Percentiles rank a stretch among this genome's conserved stretches.
These are phyloP conservation scores for Cardiospermum halicacabum DNA, from an alignment of 345 rosid genomes.

Conservation along the genomic window DNA sequence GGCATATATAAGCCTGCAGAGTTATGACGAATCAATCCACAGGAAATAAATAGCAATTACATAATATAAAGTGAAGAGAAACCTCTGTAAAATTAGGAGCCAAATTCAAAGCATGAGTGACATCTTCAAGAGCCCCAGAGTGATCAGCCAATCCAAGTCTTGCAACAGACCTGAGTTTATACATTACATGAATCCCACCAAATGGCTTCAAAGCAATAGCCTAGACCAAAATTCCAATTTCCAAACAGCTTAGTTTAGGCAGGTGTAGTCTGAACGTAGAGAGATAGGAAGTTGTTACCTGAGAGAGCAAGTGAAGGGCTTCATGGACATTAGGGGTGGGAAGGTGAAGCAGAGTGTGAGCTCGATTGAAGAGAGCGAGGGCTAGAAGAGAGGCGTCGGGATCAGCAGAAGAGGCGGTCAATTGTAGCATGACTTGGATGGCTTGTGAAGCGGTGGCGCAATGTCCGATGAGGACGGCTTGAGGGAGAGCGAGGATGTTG, in stretches of 20 bases:
- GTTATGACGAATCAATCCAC: neutral
- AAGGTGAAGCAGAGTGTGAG: slow-evolving; percentile 31
- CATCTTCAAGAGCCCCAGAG: slow-evolving; percentile 75
- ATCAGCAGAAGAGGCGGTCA: slow-evolving; percentile 28
- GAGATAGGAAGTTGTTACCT: slow-evolving; percentile 41
- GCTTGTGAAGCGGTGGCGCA: slow-evolving; percentile 71
- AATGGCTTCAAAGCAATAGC: slow-evolving; percentile 62
- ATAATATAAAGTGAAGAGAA: too few species aligned
- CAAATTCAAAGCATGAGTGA: slow-evolving; percentile 38
- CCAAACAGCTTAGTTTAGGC: too few species aligned
- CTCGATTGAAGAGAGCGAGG: slow-evolving; percentile 61
- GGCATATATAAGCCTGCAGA: slow-evolving; percentile 58
- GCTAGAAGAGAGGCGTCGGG: slow-evolving; percentile 39
- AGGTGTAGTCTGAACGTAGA: too few species aligned
- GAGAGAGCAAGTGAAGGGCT: slow-evolving; percentile 56
- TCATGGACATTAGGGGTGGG: slow-evolving; percentile 42
- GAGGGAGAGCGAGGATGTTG: slow-evolving; percentile 66
- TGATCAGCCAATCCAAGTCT: slow-evolving; percentile 60
- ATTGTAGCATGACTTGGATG: slow-evolving; percentile 40
- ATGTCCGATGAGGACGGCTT: slow-evolving; percentile 53
- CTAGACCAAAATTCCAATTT: slow-evolving; percentile 38
- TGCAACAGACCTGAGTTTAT: slow-evolving; percentile 56
- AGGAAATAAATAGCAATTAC: neutral
- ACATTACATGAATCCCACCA: slow-evolving; percentile 68
- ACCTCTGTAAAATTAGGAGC: slow-evolving; percentile 66